phyloP scores from a whole-genome alignment of 208 protist species.

The Trypanosomatidae sp. region DNA sequence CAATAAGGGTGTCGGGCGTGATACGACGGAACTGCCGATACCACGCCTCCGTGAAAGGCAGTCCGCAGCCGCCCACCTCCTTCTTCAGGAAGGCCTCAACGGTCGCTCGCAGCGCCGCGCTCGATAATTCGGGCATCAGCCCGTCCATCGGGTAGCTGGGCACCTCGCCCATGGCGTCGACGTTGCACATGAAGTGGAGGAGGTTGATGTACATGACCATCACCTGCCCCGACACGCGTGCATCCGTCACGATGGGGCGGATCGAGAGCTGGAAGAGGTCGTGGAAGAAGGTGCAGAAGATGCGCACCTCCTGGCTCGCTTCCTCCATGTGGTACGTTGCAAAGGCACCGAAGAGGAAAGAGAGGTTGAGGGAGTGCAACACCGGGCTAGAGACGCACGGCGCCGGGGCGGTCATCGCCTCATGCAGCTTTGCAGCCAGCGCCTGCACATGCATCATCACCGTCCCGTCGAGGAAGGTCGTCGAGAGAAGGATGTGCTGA shows the following conservation, averaged over 20 bases:
- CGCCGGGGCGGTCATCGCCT: constrained; percentile 26
- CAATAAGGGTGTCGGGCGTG: constrained; percentile 66
- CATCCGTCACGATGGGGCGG: constrained; percentile 48
- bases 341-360: constrained; percentile 80
- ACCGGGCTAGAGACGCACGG: constrained; percentile 45
- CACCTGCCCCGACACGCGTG: constrained; percentile 47
- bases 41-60: constrained; percentile 80
- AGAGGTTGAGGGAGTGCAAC: constrained; percentile 73
- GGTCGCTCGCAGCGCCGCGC: constrained; percentile 38
- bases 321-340: constrained; percentile 83
- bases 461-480: constrained; percentile 76
- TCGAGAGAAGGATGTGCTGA: constrained; percentile 90
- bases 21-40: constrained; percentile 69
- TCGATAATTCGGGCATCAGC: constrained; percentile 66
- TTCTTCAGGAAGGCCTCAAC: constrained; percentile 68
- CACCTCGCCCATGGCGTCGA: constrained; percentile 76
- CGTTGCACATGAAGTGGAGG: constrained; percentile 90
- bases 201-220: constrained; percentile 87
- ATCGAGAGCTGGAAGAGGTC: constrained; percentile 82
- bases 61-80: constrained; percentile 68
- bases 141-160: constrained; percentile 35
- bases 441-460: constrained; percentile 70
- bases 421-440: constrained; percentile 49
- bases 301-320: constrained; percentile 54
- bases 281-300: constrained; percentile 83